Evolutionary conservation across 2,329 filamentous ascomycete genomes (phyloP), one percentile per base, ranked within the genome.

Genomic region (Penicillium expansum): DNA sequence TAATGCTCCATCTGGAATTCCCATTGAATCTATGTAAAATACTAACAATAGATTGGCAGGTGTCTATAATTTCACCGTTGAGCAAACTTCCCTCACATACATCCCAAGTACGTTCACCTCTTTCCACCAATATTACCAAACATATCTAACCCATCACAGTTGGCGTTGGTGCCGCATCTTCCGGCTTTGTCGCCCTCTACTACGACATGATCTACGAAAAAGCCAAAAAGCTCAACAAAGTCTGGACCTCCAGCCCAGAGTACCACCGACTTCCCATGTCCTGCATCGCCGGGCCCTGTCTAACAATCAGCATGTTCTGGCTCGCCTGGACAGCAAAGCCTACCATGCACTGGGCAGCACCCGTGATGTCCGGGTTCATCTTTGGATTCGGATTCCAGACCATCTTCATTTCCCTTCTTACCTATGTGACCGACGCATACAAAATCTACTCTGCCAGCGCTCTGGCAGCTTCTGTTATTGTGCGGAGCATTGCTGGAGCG

Each of bases 211-310:
- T 84, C 45, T 80, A 90, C 30, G 74, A 76, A 3, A 77, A 77
- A 45, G 83, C 85, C 4, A 78, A 81, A 61, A 71, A 71, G 11
- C 69, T 71, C 10, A 72, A 79, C 38, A 81, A 79, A 3, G 60
- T 76, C 1, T 92, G 88, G 87, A 77, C 83, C 0, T 74, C 75
- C 27, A 62, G 62, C 4, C 63, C 68, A 82, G 70, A 92, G 68
- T 87, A 84, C 67, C 82, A 86, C 6, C 83, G 90, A 1, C 79
- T 93, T 0, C 89, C 90, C 0, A 77, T 92, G 2, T 89, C 88
- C 5, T 88, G 85, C 67, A 65, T 90, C 18, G 89, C 87, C 1
- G 88, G 89, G 0, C 87, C 88, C 0, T 75, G 89, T 41, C 82
- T 85, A 1, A 79, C 83, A 32, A 77, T 67, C 43, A 67, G 64